Evolutionary conservation across 1,284 basidiomycete species (phyloP).

Genomic region (Anthracocystis walkeri): DNA sequence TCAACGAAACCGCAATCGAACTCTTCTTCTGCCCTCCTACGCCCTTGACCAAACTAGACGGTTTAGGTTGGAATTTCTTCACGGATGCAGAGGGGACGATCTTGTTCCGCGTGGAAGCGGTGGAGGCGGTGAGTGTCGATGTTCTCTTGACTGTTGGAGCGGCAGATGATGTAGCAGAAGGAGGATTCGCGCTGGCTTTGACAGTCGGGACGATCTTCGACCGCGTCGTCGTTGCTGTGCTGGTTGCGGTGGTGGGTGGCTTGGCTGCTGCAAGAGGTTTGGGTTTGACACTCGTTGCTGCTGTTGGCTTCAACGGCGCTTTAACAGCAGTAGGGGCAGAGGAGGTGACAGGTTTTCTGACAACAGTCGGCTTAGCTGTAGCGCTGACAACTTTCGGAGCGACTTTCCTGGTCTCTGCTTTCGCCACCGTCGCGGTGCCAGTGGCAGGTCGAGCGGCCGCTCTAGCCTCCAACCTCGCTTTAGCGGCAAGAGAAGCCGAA

Average conservation of each 20-base stretch:
- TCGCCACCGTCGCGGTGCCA: background rate
- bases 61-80: slow-evolving; percentile 35
- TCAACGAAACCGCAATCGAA: slow-evolving; percentile 25
- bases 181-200: background rate
- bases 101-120: slow-evolving; percentile 44
- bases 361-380: background rate
- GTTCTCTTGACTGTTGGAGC: background rate
- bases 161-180: background rate
- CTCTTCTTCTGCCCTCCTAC: slow-evolving; percentile 16
- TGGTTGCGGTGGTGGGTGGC: background rate
- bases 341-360: slow-evolving; percentile 6
- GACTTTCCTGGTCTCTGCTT: background rate
- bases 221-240: slow-evolving; percentile 7
- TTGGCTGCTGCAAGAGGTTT: slow-evolving; percentile 1
- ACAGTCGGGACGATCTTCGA: slow-evolving; percentile 2
- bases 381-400: background rate
- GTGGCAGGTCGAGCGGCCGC: background rate
- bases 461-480: slow-evolving; percentile 23
- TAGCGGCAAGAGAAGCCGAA: slow-evolving; percentile 28
- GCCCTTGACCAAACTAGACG: slow-evolving; percentile 10
- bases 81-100: slow-evolving; percentile 23
- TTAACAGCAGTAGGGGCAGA: background rate
- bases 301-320: slow-evolving; percentile 9
- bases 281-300: slow-evolving; percentile 3
- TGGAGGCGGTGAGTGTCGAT: slow-evolving; percentile 31